Conservation (phyloP, 495 filamentous ascomycete genomes). For the Viridothelium virens region DNA sequence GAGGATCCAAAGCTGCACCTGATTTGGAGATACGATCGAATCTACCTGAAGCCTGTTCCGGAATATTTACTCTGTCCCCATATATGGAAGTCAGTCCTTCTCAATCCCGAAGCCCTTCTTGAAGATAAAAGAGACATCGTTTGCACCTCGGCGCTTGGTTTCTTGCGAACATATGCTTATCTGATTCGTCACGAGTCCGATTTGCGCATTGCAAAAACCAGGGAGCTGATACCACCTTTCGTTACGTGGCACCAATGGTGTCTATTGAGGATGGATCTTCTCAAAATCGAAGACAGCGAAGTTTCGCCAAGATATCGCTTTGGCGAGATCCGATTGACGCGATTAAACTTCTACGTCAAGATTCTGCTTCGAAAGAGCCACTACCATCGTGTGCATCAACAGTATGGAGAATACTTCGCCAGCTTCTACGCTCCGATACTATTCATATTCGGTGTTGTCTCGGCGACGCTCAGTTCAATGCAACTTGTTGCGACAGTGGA, state of each 20-base stretch:
- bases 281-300: not conserved
- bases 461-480: constrained; percentile 16
- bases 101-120: too few species aligned
- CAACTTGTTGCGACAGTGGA: constrained; percentile 11
- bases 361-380: constrained; percentile 13
- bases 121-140: too few species aligned
- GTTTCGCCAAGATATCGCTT: constrained; percentile 3
- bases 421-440: constrained; percentile 13
- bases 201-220: constrained; percentile 35
- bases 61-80: too few species aligned
- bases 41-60: too few species aligned
- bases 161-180: constrained; percentile 36
- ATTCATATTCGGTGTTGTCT: constrained; percentile 17
- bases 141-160: constrained; percentile 43
- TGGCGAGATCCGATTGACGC: constrained; percentile 11
- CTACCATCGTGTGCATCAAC: constrained; percentile 14
- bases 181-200: constrained; percentile 39
- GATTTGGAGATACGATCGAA: too few species aligned
- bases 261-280: not conserved
- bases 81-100: too few species aligned
- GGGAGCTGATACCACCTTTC: constrained; percentile 26
- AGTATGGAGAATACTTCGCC: constrained; percentile 22
- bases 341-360: constrained; percentile 5
- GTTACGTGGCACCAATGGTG: constrained; percentile 22
- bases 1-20: too few species aligned